These are phyloP conservation scores for Sporobolomyces phaffii DNA, from an alignment of 768 basidiomycete species.

Conservation along the genomic window DNA sequence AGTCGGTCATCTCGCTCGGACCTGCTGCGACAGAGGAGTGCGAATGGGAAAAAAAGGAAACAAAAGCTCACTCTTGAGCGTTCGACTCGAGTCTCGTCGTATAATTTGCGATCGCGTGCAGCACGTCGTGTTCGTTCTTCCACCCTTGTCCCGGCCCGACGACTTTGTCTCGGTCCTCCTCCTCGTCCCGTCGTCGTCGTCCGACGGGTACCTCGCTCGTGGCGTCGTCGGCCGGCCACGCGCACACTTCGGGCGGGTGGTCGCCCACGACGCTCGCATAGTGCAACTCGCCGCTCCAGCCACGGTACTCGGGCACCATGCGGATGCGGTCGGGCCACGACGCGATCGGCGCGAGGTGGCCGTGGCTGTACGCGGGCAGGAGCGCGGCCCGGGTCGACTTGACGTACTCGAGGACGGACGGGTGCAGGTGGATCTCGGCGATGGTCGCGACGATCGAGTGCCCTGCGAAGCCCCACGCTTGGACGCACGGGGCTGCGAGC, in stretches of 20 bases:
- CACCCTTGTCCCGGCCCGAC: constrained; percentile 48
- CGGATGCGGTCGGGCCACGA: constrained; percentile 77
- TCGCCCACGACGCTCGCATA: constrained; percentile 20
- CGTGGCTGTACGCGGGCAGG: constrained; percentile 55
- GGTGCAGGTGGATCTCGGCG: constrained; percentile 83
- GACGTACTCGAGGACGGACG: constrained; percentile 51
- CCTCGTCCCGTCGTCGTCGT: constrained; percentile 49
- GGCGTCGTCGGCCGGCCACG: constrained; percentile 39
- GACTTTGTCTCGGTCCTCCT: background rate
- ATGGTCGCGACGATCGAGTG: constrained; percentile 92
- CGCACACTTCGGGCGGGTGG: constrained; percentile 62
- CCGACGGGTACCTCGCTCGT: constrained; percentile 12
- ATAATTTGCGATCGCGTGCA: constrained; percentile 71
- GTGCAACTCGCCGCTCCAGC: constrained; percentile 32
- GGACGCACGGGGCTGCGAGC: too few species aligned
- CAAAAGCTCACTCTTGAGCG: constrained; percentile 18
- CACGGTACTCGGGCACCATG: constrained; percentile 24
- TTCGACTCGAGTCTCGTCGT: constrained; percentile 30
- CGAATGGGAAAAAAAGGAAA: background rate
- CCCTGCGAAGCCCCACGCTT: constrained; percentile 46
- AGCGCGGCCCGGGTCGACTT: constrained; percentile 53
- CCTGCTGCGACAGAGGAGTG: background rate
- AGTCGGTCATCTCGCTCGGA: background rate
- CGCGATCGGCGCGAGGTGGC: constrained; percentile 76
- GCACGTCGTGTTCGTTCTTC: constrained; percentile 62